Percentiles rank a stretch among this genome's conserved stretches.
phyloP scores from a whole-genome alignment of 305 asterid species.

The Fraxinus sp. region DNA sequence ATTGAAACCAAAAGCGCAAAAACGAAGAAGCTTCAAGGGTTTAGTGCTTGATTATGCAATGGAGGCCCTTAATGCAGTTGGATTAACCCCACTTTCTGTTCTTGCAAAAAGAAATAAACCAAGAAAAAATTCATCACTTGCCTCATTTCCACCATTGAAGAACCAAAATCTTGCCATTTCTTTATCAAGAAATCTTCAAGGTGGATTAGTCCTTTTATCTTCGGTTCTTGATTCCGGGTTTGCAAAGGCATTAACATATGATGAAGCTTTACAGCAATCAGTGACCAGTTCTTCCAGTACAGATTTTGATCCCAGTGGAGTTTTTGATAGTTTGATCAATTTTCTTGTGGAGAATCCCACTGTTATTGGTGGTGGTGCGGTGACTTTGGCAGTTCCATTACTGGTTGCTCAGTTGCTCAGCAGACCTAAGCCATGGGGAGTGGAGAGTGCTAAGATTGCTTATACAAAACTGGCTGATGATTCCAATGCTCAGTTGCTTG shows the following conservation, averaged over 20 bases:
- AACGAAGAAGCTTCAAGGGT: not conserved
- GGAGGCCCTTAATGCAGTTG: slow-evolving; percentile 84
- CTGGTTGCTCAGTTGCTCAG: slow-evolving; percentile 60
- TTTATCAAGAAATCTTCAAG: slow-evolving; percentile 43
- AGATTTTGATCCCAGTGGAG: slow-evolving; percentile 39
- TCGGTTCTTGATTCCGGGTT: slow-evolving; percentile 49
- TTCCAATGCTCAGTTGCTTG: slow-evolving; percentile 64
- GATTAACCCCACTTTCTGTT: slow-evolving; percentile 67
- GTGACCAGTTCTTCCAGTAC: slow-evolving; percentile 24
- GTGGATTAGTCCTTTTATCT: slow-evolving; percentile 56
- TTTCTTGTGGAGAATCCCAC: slow-evolving; percentile 68
- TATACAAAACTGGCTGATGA: slow-evolving; percentile 74
- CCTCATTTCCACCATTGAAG: slow-evolving; percentile 47
- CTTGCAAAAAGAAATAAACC: slow-evolving; percentile 60
- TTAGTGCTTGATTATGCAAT: slow-evolving; percentile 43
- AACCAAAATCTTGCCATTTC: slow-evolving; percentile 29
- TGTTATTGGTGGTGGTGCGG: slow-evolving; percentile 60
- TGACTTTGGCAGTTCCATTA: slow-evolving; percentile 62
- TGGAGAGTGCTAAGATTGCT: slow-evolving; percentile 77
- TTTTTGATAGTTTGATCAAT: slow-evolving; percentile 44
- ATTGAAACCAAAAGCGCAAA: slow-evolving; percentile 19
- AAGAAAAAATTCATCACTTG: slow-evolving; percentile 36
- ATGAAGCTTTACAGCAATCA: slow-evolving; percentile 75
- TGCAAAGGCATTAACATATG: slow-evolving; percentile 74
- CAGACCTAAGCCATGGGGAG: slow-evolving; percentile 75